phyloP scores from a whole-genome alignment of 768 basidiomycete species.

The Lyophyllum atratum region DNA sequence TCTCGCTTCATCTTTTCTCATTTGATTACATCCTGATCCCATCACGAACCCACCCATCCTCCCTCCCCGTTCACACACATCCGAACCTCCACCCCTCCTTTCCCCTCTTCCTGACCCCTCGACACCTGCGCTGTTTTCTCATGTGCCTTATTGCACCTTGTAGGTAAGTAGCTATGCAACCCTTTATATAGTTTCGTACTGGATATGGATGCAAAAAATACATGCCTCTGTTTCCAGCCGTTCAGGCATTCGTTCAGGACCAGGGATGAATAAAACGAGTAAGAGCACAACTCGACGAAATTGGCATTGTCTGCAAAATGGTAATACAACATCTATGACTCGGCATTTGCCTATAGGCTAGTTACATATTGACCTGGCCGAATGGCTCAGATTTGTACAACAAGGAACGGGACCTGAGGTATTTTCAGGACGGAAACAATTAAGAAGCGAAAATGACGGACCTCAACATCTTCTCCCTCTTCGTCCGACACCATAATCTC shows the following conservation, averaged over 20 bases:
- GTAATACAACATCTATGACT: conserved; percentile 11
- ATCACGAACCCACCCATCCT: conserved; percentile 22
- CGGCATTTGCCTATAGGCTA: conserved; percentile 34
- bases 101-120: conserved; percentile 18
- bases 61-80: conserved; percentile 16
- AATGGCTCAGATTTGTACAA: conserved; percentile 55
- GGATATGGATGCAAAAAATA: conserved; percentile 33
- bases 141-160: conserved; percentile 23
- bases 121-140: conserved; percentile 1
- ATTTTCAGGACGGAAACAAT: conserved; percentile 2
- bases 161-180: conserved; percentile 52
- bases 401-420: conserved; percentile 78
- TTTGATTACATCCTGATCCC: conserved; percentile 22
- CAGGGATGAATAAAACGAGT: not conserved
- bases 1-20: conserved; percentile 35
- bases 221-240: conserved; percentile 29
- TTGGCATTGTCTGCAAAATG: not conserved
- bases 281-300: no score
- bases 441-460: conserved; percentile 28
- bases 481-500: conserved; percentile 96
- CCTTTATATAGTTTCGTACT: conserved; percentile 23
- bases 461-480: conserved; percentile 94
- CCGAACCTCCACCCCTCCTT: conserved; percentile 22
- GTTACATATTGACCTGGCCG: not conserved
- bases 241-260: not conserved